phyloP scores from a whole-genome alignment of 1,139 yeast species.

The Maudiozyma humilis region DNA sequence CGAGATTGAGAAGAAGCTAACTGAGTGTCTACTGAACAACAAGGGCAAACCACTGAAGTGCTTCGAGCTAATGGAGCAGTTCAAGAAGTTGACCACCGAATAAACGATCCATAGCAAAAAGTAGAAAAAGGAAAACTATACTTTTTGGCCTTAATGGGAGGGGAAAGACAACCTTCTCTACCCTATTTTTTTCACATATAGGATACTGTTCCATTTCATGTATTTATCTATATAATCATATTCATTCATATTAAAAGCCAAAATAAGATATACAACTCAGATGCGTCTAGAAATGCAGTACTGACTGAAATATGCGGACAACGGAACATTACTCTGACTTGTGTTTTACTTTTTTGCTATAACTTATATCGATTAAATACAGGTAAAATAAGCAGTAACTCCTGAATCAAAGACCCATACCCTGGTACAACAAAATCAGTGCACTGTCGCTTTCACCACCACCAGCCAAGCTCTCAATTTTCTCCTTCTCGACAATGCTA shows the following conservation, averaged over 20 bases:
- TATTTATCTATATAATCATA: slow-evolving; percentile 4
- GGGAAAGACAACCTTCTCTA: too few relatives aligned
- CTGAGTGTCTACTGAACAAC: slow-evolving; percentile 61
- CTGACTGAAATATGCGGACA: too few relatives aligned
- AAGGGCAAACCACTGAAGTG: slow-evolving; percentile 74
- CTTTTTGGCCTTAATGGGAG: too few relatives aligned
- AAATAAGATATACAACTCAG: neutral
- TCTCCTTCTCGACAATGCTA: slow-evolving; percentile 64
- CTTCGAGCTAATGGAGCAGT: slow-evolving; percentile 74
- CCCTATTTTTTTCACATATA: too few relatives aligned
- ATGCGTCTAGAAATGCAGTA: neutral
- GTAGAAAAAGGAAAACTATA: neutral
- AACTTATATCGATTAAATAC: too few relatives aligned
- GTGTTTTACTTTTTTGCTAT: too few relatives aligned
- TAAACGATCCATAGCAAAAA: neutral
- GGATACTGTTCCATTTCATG: neutral
- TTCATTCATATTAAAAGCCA: neutral
- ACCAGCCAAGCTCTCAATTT: slow-evolving; percentile 79
- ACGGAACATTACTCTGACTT: too few relatives aligned
- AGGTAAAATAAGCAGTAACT: too few relatives aligned
- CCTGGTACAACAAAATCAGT: slow-evolving; percentile 75
- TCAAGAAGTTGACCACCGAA: slow-evolving; percentile 38
- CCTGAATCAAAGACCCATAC: slow-evolving; percentile 55
- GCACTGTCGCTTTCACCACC: slow-evolving; percentile 98
- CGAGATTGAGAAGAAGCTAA: slow-evolving; percentile 49